Base-by-base conservation (phyloP, 495 filamentous ascomycete species). In the Xylaria acuta region DNA sequence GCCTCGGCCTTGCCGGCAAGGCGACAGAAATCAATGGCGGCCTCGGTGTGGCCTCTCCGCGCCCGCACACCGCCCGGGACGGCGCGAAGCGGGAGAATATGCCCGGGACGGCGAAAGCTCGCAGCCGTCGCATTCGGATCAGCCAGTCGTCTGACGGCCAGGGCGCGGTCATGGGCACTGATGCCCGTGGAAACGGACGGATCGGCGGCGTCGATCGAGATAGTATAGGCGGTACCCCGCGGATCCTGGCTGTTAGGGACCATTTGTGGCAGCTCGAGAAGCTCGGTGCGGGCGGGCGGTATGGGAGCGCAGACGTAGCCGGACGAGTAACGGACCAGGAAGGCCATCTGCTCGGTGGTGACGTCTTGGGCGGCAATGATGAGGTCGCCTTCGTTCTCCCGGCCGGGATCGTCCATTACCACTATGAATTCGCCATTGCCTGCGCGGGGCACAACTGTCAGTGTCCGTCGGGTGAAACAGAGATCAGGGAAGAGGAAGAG, bases 371-470 rank as follows among this genome's bases (percentile, higher is more conserved):
- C 97, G 64, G 97, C 93, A 76, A 98, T 95, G 80, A 99, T 97
- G 34, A 99, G 90, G 83, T 99, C 96, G 76, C 94, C 97, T 86
- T 99, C 97, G 82, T 98, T 98, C 80, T 99, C 97, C 78, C 96
- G 95, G 69, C 90, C 87, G 60, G 92, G 88, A 71, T 92, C 91
- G 83, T 99, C 97, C 72, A 98, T 93, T 27, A 97, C 94, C 66
- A 99, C 89, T 78, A 99, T 93, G 87, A 98, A 98, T 80, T 98
- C 89, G 80, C 94, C 95, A 83, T 91, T 88, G 74, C 88, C 94
- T 97, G 69, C 12, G 30, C 5, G 2, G 58, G 38, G 60, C 38
- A 58, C 71, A 66, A 54, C 41, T 25, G 64, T 27, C 25, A 67
- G 63, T 20, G 0, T 41, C 54, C 1, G 68, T 3, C 49, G 16